Conservation (phyloP, 371 early-diverging fungal species). For the Lichtheimia corymbifera region DNA sequence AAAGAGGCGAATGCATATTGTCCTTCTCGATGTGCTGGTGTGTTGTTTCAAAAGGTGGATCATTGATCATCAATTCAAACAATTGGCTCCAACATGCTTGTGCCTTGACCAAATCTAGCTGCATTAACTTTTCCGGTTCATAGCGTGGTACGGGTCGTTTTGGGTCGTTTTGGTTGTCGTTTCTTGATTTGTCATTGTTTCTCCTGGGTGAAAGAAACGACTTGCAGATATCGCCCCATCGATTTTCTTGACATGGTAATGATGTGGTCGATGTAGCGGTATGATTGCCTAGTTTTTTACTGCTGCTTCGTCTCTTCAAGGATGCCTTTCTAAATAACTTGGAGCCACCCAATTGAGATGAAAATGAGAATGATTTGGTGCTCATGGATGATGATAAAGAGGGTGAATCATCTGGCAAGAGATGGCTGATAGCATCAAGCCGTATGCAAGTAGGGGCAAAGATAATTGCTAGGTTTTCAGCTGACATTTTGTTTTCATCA, state of each 20-base stretch:
- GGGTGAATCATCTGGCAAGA: background rate
- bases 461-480: constrained; percentile 33
- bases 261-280: background rate
- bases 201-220: background rate
- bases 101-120: constrained; percentile 27
- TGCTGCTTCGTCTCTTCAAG: background rate
- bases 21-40: no score
- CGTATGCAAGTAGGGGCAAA: constrained; percentile 38
- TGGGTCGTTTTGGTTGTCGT: background rate
- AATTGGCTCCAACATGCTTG: constrained; percentile 25
- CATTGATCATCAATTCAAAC: constrained; percentile 27
- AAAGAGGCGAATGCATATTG: background rate
- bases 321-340: background rate
- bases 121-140: constrained; percentile 27
- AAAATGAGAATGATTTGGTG: background rate
- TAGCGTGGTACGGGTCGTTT: constrained; percentile 1
- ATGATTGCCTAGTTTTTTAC: background rate
- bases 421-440: constrained; percentile 21
- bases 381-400: background rate
- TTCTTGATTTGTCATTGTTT: background rate
- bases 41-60: background rate
- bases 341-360: background rate
- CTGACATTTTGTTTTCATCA: constrained; percentile 32
- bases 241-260: background rate
- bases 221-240: background rate